Conservation (phyloP, 2,329 filamentous ascomycete species). For the Aspergillus flavus region DNA sequence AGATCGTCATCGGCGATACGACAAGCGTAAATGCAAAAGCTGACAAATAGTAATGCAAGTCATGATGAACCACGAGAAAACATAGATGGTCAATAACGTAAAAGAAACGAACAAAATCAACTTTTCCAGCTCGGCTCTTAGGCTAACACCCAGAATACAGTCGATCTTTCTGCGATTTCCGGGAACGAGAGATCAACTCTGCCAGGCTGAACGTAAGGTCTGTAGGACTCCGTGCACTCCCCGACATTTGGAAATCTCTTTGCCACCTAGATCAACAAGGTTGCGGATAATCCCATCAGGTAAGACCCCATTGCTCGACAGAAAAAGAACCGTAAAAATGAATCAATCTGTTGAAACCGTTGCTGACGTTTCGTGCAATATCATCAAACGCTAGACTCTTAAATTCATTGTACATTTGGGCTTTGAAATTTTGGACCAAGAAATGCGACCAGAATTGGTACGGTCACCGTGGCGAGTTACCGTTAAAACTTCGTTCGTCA, state of each 20-base stretch:
- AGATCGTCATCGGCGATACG: constrained; percentile 26
- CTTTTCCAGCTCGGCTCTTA: constrained; percentile 56
- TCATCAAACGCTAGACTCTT: constrained; percentile 68
- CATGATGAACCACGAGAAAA: constrained; percentile 22
- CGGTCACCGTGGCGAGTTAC: constrained; percentile 37
- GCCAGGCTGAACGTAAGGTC: constrained; percentile 57
- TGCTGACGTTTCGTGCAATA: constrained; percentile 52
- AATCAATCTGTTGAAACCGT: constrained; percentile 64
- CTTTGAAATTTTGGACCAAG: constrained; percentile 72
- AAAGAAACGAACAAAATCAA: constrained; percentile 31
- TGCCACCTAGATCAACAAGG: constrained; percentile 57
- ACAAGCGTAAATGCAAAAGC: constrained; percentile 25
- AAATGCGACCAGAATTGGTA: constrained; percentile 78
- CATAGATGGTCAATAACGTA: constrained; percentile 17
- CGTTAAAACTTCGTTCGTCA: constrained; percentile 44
- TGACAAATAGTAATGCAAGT: constrained; percentile 26
- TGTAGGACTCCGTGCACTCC: constrained; percentile 21
- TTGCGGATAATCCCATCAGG: constrained; percentile 57
- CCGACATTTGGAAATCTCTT: constrained; percentile 10
- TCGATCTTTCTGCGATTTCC: constrained; percentile 59
- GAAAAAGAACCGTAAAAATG: constrained; percentile 61
- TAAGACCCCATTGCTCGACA: constrained; percentile 55
- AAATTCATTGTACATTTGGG: constrained; percentile 72
- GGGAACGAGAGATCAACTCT: constrained; percentile 47
- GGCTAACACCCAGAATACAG: constrained; percentile 53